Base-by-base conservation (phyloP, 768 basidiomycete species). In the Boletus vinaceobasis region DNA sequence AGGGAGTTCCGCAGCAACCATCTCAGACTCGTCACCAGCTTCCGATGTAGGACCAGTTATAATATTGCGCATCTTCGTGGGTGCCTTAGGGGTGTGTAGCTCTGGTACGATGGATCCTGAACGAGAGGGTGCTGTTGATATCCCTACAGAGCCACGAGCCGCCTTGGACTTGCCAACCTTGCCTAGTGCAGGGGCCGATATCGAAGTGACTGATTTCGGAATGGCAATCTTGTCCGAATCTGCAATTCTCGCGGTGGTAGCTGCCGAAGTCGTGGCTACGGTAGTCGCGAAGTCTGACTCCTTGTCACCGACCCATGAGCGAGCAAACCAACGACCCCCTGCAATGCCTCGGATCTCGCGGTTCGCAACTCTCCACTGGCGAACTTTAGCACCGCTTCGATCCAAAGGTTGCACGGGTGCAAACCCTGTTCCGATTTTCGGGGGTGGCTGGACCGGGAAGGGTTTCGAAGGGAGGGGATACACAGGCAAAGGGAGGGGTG, bases 381-480 rank as follows among this genome's bases (percentile, higher is more conserved):
- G 81, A 26, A 81, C 81, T 61, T 82, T 82, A 46, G 76, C 79
- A 17, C 76, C 75, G 23, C 74, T 80, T 63, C 81, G 85, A 65
- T 91, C 90, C 26, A 92, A 75, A 40, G 86, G 77, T 37, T 87
- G 68, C 29, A 79, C 67, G 0, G 87, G 83, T 13, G 89, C 87
- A 59, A 87, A 85, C 11, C 88, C 87, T 7, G 86, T 79, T 17
- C 76, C 74, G n/a, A 91, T 85, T 73, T 90, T 91, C 0, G 81
- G 82, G 2, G 88, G 84, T 31, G 83, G 85, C 61, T 89, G 88
- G 13, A 92, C 90, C 0, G 87, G 84, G 73, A 90, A 90, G 1
- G 89, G 88, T 69, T 87, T 90, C n/a, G 84, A 79, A 13, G 90
- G 89, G 23, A 91, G 79, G 1, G 90, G 87, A 58, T 90, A 92